A percentile compares a stretch with the other conserved stretches of the same genome.
These are phyloP conservation scores for Beta corolliflora DNA, from an alignment of 179 eudicot genomes.

Conservation along the genomic window DNA sequence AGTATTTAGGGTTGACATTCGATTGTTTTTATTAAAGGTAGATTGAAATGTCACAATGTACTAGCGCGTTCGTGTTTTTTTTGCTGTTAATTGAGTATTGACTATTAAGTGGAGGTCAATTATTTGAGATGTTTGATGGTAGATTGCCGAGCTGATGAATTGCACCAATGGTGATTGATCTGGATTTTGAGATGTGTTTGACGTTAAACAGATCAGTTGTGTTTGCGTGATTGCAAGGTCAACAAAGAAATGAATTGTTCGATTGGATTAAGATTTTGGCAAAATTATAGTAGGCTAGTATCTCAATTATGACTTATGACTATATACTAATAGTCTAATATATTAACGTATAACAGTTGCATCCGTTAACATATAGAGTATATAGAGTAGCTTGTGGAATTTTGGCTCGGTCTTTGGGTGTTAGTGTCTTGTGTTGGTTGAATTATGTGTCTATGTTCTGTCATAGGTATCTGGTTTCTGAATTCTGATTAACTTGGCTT, in stretches of 20 bases:
- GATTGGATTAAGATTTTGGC: neutral
- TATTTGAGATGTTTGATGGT: neutral
- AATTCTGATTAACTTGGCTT: neutral
- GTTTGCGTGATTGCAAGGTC: no score
- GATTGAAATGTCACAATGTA: neutral
- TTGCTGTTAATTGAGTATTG: no score
- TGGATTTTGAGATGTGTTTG: neutral
- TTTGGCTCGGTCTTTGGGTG: neutral
- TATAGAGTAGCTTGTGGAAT: neutral
- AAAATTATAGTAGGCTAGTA: neutral
- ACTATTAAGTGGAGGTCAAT: no score
- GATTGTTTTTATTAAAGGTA: neutral
- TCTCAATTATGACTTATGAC: neutral
- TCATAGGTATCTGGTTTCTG: neutral
- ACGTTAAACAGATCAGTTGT: neutral
- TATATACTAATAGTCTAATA: neutral
- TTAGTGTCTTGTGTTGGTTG: neutral
- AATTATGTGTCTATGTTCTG: neutral
- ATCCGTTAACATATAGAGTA: neutral
- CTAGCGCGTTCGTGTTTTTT: neutral
- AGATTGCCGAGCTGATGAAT: neutral
- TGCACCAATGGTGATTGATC: neutral
- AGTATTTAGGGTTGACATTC: constrained; percentile 5
- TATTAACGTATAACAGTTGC: neutral
- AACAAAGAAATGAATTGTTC: neutral